Evolutionary conservation across 129 eudicot genomes (phyloP), one percentile per base, ranked within the genome.

Genomic region (Helianthus tuberosus): DNA sequence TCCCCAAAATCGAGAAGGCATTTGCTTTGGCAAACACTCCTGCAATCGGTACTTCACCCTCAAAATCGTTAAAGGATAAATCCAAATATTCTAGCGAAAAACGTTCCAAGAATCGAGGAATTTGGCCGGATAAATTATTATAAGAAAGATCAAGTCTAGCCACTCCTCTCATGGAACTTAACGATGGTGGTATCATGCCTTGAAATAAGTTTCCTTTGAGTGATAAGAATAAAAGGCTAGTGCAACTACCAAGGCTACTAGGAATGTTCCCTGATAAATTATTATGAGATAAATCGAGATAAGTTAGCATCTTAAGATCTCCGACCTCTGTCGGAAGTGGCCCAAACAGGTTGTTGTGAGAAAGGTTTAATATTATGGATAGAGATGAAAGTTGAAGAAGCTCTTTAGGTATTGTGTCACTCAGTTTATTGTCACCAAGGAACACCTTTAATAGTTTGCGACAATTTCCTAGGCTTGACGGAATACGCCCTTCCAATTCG

Each of bases 311-410:
- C 69, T 77, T 68, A 48, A 77, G 81, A 5, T 60, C 47, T 51
- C 54, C 76, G 13, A 77, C 65, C 47, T 77, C 76, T 13, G 0
- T 14, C 2, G 81, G 81, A 50, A 77, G 71, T 17, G 81, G 69
- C 20, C 81, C 76, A 17, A 9, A 48, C 13, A 77, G 17, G 43
- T 61, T 60, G 65, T 77, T 77, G 8, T 39, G 70, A 32, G 81
- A 69, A 16, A 76, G 71, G 60, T 70, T 16, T 60, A 77, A 25
- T 29, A 44, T n/a, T n/a, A 77, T 38, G 17, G 76, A 6, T 49
- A 77, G 64, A 49, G 81, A 77, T 3, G 81, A 23, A 77, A 77
- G 76, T 48, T 38, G 75, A 50, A 77, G 59, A 77, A 77, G 52
- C 41, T 69, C 53, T 36, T 14, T 69, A 17, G 76, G 81, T 59